Evolutionary conservation across 805 yeast genomes (phyloP).

Genomic region (Ogataea neopini): DNA sequence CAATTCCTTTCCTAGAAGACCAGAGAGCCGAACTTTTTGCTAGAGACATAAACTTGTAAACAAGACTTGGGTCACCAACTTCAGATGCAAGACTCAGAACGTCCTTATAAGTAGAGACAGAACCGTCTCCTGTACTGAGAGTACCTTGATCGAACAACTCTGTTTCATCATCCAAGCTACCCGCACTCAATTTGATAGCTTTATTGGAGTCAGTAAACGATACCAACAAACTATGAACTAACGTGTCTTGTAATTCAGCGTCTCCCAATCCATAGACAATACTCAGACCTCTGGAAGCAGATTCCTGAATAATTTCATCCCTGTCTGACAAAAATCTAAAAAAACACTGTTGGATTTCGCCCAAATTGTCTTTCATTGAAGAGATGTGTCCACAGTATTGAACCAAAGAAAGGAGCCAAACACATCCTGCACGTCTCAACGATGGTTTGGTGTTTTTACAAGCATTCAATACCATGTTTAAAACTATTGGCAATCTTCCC

Average conservation of each 20-base stretch:
- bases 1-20: conserved; percentile 92
- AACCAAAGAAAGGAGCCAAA: conserved; percentile 80
- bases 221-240: conserved; percentile 69
- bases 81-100: conserved; percentile 86
- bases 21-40: conserved; percentile 86
- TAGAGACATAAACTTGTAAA: conserved; percentile 89
- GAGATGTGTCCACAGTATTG: conserved; percentile 65
- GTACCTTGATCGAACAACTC: conserved; percentile 82
- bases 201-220: conserved; percentile 75
- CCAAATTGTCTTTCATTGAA: conserved; percentile 42
- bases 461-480: conserved; percentile 51
- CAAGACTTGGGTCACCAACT: conserved; percentile 93
- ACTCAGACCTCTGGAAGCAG: conserved; percentile 87
- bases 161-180: conserved; percentile 75
- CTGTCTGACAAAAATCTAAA: conserved; percentile 76
- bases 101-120: conserved; percentile 89
- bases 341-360: conserved; percentile 71
- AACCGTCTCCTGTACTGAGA: conserved; percentile 77
- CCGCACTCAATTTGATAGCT: conserved; percentile 51
- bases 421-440: conserved; percentile 71
- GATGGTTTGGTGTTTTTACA: conserved; percentile 71
- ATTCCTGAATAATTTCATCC: conserved; percentile 88
- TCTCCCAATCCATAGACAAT: conserved; percentile 80
- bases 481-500: conserved; percentile 33
- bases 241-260: conserved; percentile 60